These are phyloP conservation scores for Clitocybe nebularis DNA, from an alignment of 1,284 basidiomycete species.

Conservation along the genomic window DNA sequence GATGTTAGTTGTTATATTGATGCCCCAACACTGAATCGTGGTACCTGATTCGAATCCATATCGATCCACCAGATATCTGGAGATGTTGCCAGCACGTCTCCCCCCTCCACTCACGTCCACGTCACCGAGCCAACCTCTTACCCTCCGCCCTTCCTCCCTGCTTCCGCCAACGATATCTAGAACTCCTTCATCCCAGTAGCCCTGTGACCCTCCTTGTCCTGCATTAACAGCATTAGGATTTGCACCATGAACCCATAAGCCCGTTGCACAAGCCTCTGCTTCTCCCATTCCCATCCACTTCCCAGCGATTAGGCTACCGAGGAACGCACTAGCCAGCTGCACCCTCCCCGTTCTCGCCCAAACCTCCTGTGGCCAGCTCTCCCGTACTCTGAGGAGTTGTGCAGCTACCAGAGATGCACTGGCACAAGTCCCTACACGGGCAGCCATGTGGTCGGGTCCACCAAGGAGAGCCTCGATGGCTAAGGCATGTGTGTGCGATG, in stretches of 20 bases:
- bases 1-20: slow-evolving; percentile 6
- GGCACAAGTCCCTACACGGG: slow-evolving; percentile 66
- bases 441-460: slow-evolving; percentile 71
- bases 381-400: slow-evolving; percentile 65
- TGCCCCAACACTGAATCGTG: too few species aligned
- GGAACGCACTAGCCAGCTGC: slow-evolving; percentile 68
- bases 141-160: slow-evolving; percentile 62
- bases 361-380: slow-evolving; percentile 67
- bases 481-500: slow-evolving; percentile 70
- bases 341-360: slow-evolving; percentile 68
- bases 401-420: slow-evolving; percentile 65
- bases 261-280: slow-evolving; percentile 72
- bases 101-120: slow-evolving; percentile 60
- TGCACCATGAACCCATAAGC: slow-evolving; percentile 62
- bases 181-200: slow-evolving; percentile 74
- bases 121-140: slow-evolving; percentile 72
- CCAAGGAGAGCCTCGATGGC: slow-evolving; percentile 70
- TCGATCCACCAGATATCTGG: slow-evolving; percentile 71
- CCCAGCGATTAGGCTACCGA: slow-evolving; percentile 68
- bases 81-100: slow-evolving; percentile 60
- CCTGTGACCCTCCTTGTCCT: slow-evolving; percentile 28
- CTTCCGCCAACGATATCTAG: slow-evolving; percentile 74
- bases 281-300: slow-evolving; percentile 70
- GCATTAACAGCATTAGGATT: slow-evolving; percentile 22
- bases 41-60: slow-evolving; percentile 76